phyloP scores from a whole-genome alignment of 1,284 basidiomycete genomes.

The Austroboletus novae-zelandiae region DNA sequence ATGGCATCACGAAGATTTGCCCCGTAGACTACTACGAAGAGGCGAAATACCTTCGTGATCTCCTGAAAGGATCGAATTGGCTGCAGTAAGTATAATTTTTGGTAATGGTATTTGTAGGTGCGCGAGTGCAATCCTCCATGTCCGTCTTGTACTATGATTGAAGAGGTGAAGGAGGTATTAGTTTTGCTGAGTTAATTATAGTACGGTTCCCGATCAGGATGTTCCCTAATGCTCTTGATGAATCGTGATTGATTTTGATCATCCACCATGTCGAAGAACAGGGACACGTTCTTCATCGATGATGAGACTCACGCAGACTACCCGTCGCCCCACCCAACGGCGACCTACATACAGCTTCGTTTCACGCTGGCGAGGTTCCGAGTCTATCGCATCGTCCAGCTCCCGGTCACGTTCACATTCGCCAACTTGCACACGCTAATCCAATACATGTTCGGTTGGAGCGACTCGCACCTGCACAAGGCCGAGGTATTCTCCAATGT shows the following conservation, averaged over 20 bases:
- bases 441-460: conserved; percentile 39
- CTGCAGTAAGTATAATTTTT: conserved; percentile 25
- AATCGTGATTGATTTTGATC: background rate
- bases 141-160: conserved; percentile 4
- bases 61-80: conserved; percentile 42
- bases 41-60: conserved; percentile 56
- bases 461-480: conserved; percentile 28
- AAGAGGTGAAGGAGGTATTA: background rate
- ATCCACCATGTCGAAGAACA: conserved; percentile 8
- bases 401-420: conserved; percentile 37
- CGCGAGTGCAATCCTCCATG: background rate
- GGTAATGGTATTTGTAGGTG: background rate
- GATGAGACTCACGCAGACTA: conserved; percentile 1
- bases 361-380: conserved; percentile 33
- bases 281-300: background rate
- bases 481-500: conserved; percentile 28
- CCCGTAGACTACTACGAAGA: conserved; percentile 76
- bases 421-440: conserved; percentile 35
- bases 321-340: conserved; percentile 14
- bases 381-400: conserved; percentile 31
- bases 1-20: conserved; percentile 70
- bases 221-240: background rate
- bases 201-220: too few relatives aligned
- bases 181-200: too few relatives aligned
- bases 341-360: conserved; percentile 29